Evolutionary conservation across 495 filamentous ascomycete species (phyloP).

Genomic region (Trichoderma asperelloides): DNA sequence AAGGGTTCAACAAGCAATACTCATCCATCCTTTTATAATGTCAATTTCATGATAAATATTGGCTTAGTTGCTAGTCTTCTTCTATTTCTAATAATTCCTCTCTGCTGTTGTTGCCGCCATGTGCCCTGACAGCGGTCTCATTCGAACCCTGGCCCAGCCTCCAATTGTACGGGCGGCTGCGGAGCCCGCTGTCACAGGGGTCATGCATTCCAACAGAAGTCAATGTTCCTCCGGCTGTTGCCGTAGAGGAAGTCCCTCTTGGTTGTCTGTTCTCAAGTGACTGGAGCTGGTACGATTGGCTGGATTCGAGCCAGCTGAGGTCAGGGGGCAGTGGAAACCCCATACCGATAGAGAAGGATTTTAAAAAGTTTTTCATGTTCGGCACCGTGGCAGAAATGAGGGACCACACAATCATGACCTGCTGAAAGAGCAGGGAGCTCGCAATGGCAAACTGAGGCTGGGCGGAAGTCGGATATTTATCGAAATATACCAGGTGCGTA

Average conservation of each 20-base stretch:
- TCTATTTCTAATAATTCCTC: neutral
- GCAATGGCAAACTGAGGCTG: neutral
- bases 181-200: neutral
- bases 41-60: neutral
- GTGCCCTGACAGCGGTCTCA: neutral
- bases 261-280: neutral
- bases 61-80: neutral
- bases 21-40: too few species aligned
- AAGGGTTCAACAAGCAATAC: too few species aligned
- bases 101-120: neutral
- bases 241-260: neutral
- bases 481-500: neutral
- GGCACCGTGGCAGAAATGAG: neutral
- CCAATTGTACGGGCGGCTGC: neutral
- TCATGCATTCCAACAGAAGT: neutral
- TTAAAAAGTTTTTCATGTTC: neutral
- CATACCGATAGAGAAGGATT: neutral
- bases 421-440: neutral
- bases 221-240: neutral
- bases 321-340: neutral
- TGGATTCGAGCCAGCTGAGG: neutral
- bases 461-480: neutral
- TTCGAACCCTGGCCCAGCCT: neutral
- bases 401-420: neutral
- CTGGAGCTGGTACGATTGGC: neutral